Percentiles rank a stretch among this genome's conserved stretches.
Evolutionary conservation across 345 rosid species (phyloP).

Genomic region (Citrus mangshanensis): DNA sequence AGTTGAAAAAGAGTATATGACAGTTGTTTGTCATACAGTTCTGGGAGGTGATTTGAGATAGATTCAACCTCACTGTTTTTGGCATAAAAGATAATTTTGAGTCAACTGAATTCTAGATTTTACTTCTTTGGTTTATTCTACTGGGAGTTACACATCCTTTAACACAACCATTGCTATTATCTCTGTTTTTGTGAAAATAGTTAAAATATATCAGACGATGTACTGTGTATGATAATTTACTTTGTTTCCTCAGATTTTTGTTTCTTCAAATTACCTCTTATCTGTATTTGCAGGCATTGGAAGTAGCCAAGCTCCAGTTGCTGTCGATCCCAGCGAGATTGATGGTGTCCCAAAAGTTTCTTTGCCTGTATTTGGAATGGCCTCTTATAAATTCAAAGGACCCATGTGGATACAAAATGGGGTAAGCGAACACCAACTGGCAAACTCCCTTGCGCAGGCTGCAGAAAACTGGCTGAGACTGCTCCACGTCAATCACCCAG

Average conservation of each 20-base stretch:
- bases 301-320: slow-evolving; percentile 23
- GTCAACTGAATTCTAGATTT: neutral
- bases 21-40: neutral
- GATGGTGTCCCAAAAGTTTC: slow-evolving; percentile 24
- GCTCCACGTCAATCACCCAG: slow-evolving; percentile 33
- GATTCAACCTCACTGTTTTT: neutral
- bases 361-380: slow-evolving; percentile 31
- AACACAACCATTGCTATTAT: neutral
- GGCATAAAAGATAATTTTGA: neutral
- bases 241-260: neutral
- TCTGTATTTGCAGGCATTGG: slow-evolving; percentile 17
- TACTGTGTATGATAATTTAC: neutral
- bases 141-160: neutral
- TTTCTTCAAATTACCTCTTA: slow-evolving; percentile 3
- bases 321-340: slow-evolving; percentile 18
- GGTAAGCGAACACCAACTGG: slow-evolving; percentile 12
- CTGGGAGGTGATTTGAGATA: neutral
- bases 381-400: slow-evolving; percentile 31
- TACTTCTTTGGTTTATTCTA: neutral
- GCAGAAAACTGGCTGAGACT: slow-evolving; percentile 28
- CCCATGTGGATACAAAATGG: slow-evolving; percentile 27
- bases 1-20: neutral
- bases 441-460: slow-evolving; percentile 29
- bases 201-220: neutral
- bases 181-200: neutral